These are phyloP conservation scores for Spathaspora sp. DNA, from an alignment of 805 yeast genomes.

Conservation along the genomic window DNA sequence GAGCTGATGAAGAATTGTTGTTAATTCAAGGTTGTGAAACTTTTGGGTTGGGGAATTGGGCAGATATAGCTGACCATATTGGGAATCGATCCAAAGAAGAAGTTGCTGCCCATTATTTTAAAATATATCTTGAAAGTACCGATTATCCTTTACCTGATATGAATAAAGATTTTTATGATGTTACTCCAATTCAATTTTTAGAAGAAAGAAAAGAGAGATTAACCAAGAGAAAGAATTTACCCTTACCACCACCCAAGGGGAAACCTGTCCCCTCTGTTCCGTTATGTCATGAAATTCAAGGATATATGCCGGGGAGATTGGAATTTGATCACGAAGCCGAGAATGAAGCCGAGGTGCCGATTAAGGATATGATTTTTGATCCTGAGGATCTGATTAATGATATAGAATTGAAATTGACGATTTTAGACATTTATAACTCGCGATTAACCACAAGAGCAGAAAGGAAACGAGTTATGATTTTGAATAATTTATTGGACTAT, in stretches of 20 bases:
- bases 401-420: constrained; percentile 82
- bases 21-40: constrained; percentile 90
- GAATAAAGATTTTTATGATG: constrained; percentile 57
- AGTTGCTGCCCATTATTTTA: constrained; percentile 77
- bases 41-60: constrained; percentile 95
- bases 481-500: constrained; percentile 79
- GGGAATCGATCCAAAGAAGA: constrained; percentile 92
- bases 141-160: constrained; percentile 89
- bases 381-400: constrained; percentile 88
- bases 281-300: constrained; percentile 93
- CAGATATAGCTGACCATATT: constrained; percentile 93
- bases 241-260: constrained; percentile 77
- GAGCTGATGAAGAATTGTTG: constrained; percentile 94
- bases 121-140: constrained; percentile 62
- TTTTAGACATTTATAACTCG: constrained; percentile 85
- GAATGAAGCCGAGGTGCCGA: constrained; percentile 91
- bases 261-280: constrained; percentile 94
- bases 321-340: constrained; percentile 97
- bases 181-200: constrained; percentile 68
- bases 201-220: constrained; percentile 63
- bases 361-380: constrained; percentile 94
- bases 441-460: constrained; percentile 90
- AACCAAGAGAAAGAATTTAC: constrained; percentile 66
- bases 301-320: constrained; percentile 97
- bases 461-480: constrained; percentile 76